These are phyloP conservation scores for Hypoxylon sp. DNA, from an alignment of 2,329 filamentous ascomycete genomes.

Conservation along the genomic window DNA sequence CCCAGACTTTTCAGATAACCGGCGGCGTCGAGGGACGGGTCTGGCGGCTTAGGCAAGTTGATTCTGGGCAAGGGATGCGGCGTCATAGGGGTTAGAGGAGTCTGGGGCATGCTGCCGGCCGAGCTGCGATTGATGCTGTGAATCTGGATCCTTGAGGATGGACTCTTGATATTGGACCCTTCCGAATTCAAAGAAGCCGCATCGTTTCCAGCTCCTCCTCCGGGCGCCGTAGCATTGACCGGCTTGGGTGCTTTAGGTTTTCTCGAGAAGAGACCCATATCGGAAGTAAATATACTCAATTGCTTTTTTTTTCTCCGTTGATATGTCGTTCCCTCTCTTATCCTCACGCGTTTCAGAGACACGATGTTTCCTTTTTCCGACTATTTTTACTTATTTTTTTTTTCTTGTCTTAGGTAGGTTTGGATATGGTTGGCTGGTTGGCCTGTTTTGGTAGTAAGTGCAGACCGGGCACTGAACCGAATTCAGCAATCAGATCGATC, in stretches of 20 bases:
- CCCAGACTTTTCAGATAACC: slow-evolving; percentile 92
- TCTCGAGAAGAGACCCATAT: slow-evolving; percentile 71
- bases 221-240: slow-evolving; percentile 57
- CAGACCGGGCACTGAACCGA: slow-evolving; percentile 25
- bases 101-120: slow-evolving; percentile 64
- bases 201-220: slow-evolving; percentile 55
- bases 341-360: slow-evolving; percentile 27
- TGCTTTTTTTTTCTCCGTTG: slow-evolving; percentile 34
- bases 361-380: slow-evolving; percentile 17
- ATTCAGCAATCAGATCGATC: slow-evolving; percentile 45
- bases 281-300: slow-evolving; percentile 32
- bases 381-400: slow-evolving; percentile 15
- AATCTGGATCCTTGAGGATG: slow-evolving; percentile 53
- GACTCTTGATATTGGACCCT: slow-evolving; percentile 63
- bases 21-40: slow-evolving; percentile 88
- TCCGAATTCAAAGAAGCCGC: slow-evolving; percentile 68
- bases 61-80: slow-evolving; percentile 75
- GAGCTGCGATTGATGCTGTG: slow-evolving; percentile 64
- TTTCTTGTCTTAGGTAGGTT: slow-evolving; percentile 31
- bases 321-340: slow-evolving; percentile 18
- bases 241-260: slow-evolving; percentile 68
- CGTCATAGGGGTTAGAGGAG: slow-evolving; percentile 67
- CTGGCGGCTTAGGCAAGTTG: slow-evolving; percentile 85
- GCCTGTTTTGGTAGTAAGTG: slow-evolving; percentile 32
- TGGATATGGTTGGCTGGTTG: slow-evolving; percentile 37